Percentiles rank a stretch among this genome's conserved stretches.
Evolutionary conservation across 73 alveolate species (phyloP).

Genomic region (Uronychia binucleata): DNA sequence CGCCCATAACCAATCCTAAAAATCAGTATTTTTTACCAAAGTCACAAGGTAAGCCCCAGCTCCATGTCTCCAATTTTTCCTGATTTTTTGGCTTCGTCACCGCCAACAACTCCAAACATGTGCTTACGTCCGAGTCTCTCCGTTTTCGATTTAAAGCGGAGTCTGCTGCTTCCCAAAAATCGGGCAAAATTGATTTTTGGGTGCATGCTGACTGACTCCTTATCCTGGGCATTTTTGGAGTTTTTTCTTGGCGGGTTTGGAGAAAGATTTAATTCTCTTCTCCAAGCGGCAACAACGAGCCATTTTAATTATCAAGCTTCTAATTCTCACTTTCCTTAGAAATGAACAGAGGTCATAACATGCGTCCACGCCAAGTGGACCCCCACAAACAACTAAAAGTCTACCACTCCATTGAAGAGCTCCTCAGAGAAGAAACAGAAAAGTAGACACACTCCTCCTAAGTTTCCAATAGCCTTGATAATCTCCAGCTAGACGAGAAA

Average conservation of each 20-base stretch:
- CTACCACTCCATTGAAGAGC: background rate
- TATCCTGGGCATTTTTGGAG: background rate
- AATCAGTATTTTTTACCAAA: too few species aligned
- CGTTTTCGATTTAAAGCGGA: too few species aligned
- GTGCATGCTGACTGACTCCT: too few species aligned
- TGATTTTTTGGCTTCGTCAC: too few species aligned
- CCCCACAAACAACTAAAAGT: background rate
- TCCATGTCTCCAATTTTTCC: too few species aligned
- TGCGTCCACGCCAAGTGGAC: conserved; percentile 2
- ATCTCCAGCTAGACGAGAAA: background rate
- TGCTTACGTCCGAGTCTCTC: too few species aligned
- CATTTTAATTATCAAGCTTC: background rate
- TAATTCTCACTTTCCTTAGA: background rate
- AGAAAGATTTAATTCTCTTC: background rate
- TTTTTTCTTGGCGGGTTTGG: background rate
- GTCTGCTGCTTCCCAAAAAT: too few species aligned
- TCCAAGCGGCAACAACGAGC: background rate
- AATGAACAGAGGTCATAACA: background rate
- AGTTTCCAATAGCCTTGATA: background rate
- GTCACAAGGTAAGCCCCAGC: too few species aligned
- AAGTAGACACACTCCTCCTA: background rate
- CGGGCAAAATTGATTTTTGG: too few species aligned
- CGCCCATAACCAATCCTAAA: too few species aligned
- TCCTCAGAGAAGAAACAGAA: background rate
- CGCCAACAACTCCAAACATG: too few species aligned